phyloP scores from a whole-genome alignment of 139 green algal genomes.

The Closterium sp. region DNA sequence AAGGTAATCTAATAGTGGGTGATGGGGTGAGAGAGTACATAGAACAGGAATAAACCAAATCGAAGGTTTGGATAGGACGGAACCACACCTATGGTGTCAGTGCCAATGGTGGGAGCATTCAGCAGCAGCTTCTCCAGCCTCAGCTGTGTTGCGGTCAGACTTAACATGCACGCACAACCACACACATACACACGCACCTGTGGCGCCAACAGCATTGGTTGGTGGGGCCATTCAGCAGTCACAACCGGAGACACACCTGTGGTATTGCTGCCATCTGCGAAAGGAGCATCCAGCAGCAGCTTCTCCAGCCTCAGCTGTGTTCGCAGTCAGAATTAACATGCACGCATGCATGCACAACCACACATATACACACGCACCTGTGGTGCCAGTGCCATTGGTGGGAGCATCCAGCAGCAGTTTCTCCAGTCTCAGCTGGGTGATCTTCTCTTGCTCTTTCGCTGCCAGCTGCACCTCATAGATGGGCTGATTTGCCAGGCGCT shows the following conservation, averaged over 20 bases:
- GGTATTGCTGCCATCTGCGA: not conserved
- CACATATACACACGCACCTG: not conserved
- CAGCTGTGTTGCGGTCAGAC: too few species aligned
- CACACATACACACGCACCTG: too few species aligned
- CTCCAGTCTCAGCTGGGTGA: conserved; percentile 86
- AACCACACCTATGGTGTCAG: too few species aligned
- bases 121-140: too few species aligned
- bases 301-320: conserved; percentile 51
- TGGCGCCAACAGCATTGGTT: too few species aligned
- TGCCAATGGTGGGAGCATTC: too few species aligned
- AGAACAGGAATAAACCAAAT: too few species aligned
- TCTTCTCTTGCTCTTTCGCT: conserved; percentile 90
- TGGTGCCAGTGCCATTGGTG: not conserved
- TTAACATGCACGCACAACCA: too few species aligned
- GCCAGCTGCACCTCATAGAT: conserved; percentile 69
- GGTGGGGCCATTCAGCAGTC: too few species aligned
- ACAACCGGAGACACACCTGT: not conserved
- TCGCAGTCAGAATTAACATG: too few species aligned
- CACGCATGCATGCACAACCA: too few species aligned
- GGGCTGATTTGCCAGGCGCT: conserved; percentile 59
- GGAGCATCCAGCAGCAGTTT: conserved; percentile 53
- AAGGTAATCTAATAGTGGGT: not conserved
- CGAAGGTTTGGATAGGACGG: too few species aligned
- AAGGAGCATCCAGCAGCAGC: conserved; percentile 39
- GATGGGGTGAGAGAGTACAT: not conserved